Evolutionary conservation across 73 alveolate genomes (phyloP), one percentile per base, ranked within the genome.

Genomic region (Tetrahymena elliotti): DNA sequence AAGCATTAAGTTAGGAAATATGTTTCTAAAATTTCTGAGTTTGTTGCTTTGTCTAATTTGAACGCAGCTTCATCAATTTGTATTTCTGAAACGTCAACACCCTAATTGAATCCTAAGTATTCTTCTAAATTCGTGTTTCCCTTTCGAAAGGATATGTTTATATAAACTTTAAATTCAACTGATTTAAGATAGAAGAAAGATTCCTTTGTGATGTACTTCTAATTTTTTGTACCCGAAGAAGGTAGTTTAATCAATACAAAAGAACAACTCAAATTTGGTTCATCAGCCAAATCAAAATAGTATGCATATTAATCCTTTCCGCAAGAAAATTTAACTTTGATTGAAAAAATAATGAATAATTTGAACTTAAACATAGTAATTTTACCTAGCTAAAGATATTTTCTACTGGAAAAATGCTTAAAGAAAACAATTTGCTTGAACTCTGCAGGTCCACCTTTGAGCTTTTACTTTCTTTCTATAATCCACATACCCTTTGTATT

Each of bases 51-150:
- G 22, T 84, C 84, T 53, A 94, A 84, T 52, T 94, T 94, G 4
- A 94, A 40, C 7, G 93, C 96, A 94, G 93, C 96, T 52, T 94
- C 96, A 52, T 94, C 96, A 16, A 84, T 84, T 36, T 93, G 92
- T 33, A 37, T 84, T 33, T 84, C 93, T 84, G 95, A 84, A 24
- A 94, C 96, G 84, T 94, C 35, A 88, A 94, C 41, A 94, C 93
- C 33, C 36, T 34, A 20, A 52, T 39, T 38, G 47, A 93, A 31
- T 33, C 68, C 41, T 52, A 88, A 92, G 33, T 54, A 84, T 84
- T 88, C 52, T 94, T 84, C 83, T 83, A 94, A 3, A 94, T 84
- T 24, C 47, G 92, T 52, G 38, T 52, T 33, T 83, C 83, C 95
- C 95, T 84, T 88, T 94, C 93, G 24, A 52, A 84, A 33, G 47